A percentile compares a stretch with the other conserved stretches of the same genome.
Evolutionary conservation across 352 stramenopile genomes (phyloP).

Genomic region (Aphanomyces stellatus): DNA sequence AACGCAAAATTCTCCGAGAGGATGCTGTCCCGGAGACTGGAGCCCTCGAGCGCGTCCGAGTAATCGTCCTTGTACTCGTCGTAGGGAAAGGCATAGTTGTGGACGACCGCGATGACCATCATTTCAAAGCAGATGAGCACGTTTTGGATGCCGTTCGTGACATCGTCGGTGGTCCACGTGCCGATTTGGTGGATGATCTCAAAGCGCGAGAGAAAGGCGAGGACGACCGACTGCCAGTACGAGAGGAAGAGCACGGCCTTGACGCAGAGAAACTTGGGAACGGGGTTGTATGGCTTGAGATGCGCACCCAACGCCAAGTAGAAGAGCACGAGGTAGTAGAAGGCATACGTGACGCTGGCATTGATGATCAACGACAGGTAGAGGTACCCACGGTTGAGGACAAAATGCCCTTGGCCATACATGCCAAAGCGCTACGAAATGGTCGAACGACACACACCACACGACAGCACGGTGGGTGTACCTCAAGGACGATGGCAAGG

Average conservation of each 20-base stretch:
- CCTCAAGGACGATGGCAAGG: slow-evolving; percentile 72
- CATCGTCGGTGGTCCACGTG: slow-evolving; percentile 91
- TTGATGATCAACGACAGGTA: slow-evolving; percentile 94
- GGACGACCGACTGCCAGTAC: slow-evolving; percentile 96
- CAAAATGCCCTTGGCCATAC: slow-evolving; percentile 85
- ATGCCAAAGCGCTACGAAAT: slow-evolving; percentile 38
- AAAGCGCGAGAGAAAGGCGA: slow-evolving; percentile 84
- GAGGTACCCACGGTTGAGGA: slow-evolving; percentile 72
- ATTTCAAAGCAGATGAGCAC: slow-evolving; percentile 99
- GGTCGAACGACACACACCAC: not conserved
- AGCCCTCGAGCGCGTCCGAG: slow-evolving; percentile 31
- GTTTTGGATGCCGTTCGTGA: slow-evolving; percentile 96
- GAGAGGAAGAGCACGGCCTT: slow-evolving; percentile 98
- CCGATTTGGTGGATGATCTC: slow-evolving; percentile 87
- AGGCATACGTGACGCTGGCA: slow-evolving; percentile 93
- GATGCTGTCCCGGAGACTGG: slow-evolving; percentile 53
- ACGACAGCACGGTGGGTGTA: slow-evolving; percentile 33
- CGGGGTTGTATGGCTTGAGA: slow-evolving; percentile 89
- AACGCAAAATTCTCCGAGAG: slow-evolving; percentile 91
- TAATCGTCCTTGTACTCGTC: slow-evolving; percentile 52
- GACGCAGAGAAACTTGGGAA: slow-evolving; percentile 98
- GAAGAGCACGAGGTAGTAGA: slow-evolving; percentile 96
- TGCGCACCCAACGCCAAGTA: slow-evolving; percentile 90
- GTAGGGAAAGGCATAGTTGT: slow-evolving; percentile 94
- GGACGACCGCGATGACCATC: slow-evolving; percentile 93